Base-by-base conservation (phyloP, 2,329 filamentous ascomycete species). In the Aspergillus ochraceoroseus region DNA sequence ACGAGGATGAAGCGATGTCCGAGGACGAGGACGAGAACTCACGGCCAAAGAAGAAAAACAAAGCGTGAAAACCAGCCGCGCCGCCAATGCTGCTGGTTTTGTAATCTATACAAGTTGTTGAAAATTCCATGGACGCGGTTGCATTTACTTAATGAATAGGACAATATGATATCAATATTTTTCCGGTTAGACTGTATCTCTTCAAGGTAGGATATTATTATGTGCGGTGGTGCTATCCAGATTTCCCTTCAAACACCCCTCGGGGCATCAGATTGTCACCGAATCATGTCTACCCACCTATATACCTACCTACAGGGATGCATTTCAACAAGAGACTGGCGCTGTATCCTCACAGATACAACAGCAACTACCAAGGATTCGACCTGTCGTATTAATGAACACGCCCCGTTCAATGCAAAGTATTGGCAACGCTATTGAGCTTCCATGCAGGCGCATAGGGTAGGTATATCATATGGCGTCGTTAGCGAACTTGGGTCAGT, bases 41-140 rank as follows among this genome's bases (percentile, higher is more conserved):
- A 59, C 69, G 77, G 52, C 78, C 78, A 9, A 81, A 80, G 68
- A 82, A 82, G 70, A 82, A 82, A 68, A 68, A 70, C 44, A 82
- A 82, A 69, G 52, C 56, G 42, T 56, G 56, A 15, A 61, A 62
- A 56, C 65, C 59, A 12, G 31, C 11, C 20, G 14, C 11, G 11
- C n/a, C 19, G 7, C 19, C 3, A 3, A 15, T 8, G 19, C 14
- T 19, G 39, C 25, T 8, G 17, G 31, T 17, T 31, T 34, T 34
- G 36, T 42, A 34, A 22, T 43, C 32, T 38, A 14, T 14, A 22
- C 20, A n/a, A n/a, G n/a, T n/a, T n/a, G n/a, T n/a, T n/a, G n/a
- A n/a, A n/a, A n/a, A n/a, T n/a, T n/a, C n/a, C n/a, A n/a, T n/a
- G n/a, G n/a, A n/a, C n/a, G n/a, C n/a, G n/a, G n/a, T 44, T 34